phyloP scores from a whole-genome alignment of 805 yeast genomes.

The Saccharomycopsis sp. region DNA sequence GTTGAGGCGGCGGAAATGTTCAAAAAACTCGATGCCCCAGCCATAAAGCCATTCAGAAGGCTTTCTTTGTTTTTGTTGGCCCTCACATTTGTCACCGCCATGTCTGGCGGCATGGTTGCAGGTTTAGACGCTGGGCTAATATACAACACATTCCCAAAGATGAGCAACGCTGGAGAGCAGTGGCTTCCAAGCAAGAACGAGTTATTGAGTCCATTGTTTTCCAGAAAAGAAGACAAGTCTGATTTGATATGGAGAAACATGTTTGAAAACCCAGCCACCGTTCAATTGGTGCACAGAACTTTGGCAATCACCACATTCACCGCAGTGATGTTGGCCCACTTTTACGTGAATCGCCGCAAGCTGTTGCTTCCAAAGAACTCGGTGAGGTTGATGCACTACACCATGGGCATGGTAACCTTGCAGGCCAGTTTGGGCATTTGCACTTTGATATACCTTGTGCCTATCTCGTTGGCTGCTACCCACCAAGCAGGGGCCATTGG shows the following conservation, averaged over 20 bases:
- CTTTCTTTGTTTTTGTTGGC: slow-evolving; percentile 49
- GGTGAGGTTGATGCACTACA: slow-evolving; percentile 46
- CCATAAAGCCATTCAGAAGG: slow-evolving; percentile 47
- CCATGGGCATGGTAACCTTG: slow-evolving; percentile 74
- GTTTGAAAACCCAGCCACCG: slow-evolving; percentile 93
- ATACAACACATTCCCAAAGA: slow-evolving; percentile 91
- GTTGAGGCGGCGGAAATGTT: slow-evolving; percentile 43
- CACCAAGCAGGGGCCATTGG: slow-evolving; percentile 98
- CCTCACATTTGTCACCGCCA: slow-evolving; percentile 78
- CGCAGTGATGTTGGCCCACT: slow-evolving; percentile 58
- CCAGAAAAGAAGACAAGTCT: slow-evolving; percentile 56
- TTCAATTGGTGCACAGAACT: slow-evolving; percentile 83
- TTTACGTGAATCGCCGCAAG: slow-evolving; percentile 53
- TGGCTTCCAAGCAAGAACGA: slow-evolving; percentile 70
- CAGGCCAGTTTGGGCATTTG: slow-evolving; percentile 84
- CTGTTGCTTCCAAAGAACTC: slow-evolving; percentile 48
- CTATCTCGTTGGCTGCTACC: slow-evolving; percentile 84
- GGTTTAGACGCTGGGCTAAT: slow-evolving; percentile 97
- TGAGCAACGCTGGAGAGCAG: slow-evolving; percentile 62
- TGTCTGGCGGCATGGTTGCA: slow-evolving; percentile 98
- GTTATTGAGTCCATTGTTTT: slow-evolving; percentile 62
- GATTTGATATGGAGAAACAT: slow-evolving; percentile 88
- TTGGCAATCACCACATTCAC: slow-evolving; percentile 76
- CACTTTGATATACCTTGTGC: slow-evolving; percentile 82
- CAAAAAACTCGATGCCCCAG: slow-evolving; percentile 52